These are phyloP conservation scores for Lotus japonicus DNA, from an alignment of 306 rosid species.

Conservation along the genomic window DNA sequence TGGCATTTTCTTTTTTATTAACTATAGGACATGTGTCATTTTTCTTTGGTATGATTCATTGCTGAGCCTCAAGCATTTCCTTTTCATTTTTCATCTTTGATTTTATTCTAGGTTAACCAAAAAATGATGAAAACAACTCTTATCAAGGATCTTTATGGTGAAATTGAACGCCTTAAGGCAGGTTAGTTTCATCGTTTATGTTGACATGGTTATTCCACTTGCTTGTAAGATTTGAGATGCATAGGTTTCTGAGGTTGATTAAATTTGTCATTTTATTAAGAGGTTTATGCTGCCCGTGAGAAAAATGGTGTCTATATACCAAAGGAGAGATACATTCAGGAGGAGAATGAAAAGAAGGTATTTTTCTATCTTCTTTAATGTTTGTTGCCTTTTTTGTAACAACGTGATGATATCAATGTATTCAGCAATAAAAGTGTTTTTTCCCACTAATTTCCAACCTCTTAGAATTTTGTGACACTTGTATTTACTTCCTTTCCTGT, in stretches of 20 bases:
- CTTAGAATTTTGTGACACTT: neutral
- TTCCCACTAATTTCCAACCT: neutral
- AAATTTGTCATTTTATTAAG: slow-evolving; percentile 35
- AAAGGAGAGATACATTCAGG: slow-evolving; percentile 84
- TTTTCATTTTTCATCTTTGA: neutral
- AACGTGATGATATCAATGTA: neutral
- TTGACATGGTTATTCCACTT: neutral
- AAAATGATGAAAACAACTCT: slow-evolving; percentile 98
- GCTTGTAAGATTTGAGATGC: neutral
- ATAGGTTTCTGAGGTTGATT: neutral
- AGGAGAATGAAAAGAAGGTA: slow-evolving; percentile 92
- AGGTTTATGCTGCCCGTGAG: slow-evolving; percentile 97
- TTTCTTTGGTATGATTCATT: neutral
- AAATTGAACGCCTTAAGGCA: slow-evolving; percentile 88
- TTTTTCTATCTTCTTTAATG: neutral
- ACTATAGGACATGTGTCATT: too few relatives aligned
- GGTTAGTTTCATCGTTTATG: slow-evolving; percentile 40
- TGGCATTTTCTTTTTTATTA: neutral
- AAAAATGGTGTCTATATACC: slow-evolving; percentile 96
- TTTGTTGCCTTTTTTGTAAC: neutral
- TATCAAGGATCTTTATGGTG: slow-evolving; percentile 96
- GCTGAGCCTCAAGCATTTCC: neutral
- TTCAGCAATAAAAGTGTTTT: neutral
- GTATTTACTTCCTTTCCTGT: neutral
- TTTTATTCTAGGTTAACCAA: slow-evolving; percentile 62